These are phyloP conservation scores for Saccharomyces hybrid DNA, from an alignment of 1,139 yeast species.

Conservation along the genomic window DNA sequence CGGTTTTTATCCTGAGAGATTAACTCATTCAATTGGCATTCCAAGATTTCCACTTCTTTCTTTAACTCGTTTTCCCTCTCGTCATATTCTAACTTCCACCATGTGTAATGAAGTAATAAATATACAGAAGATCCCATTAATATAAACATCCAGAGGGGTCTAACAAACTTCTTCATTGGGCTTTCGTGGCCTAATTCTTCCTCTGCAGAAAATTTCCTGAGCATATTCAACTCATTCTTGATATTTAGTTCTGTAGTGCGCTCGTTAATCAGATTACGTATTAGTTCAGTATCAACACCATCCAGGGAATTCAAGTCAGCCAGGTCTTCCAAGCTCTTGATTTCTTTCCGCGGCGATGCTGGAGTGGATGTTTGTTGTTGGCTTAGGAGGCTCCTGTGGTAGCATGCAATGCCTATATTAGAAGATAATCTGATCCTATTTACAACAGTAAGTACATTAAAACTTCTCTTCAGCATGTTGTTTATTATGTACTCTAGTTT, in stretches of 20 bases:
- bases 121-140: constrained; percentile 30
- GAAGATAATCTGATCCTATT: not conserved
- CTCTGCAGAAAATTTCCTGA: constrained; percentile 21
- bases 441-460: not conserved
- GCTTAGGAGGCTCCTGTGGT: not conserved
- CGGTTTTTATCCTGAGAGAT: constrained; percentile 3
- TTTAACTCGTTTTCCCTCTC: constrained; percentile 25
- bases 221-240: constrained; percentile 25
- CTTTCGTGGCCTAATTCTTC: constrained; percentile 17
- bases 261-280: constrained; percentile 26
- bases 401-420: not conserved
- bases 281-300: constrained; percentile 28
- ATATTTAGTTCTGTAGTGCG: constrained; percentile 26
- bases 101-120: constrained; percentile 26
- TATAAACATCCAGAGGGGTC: constrained; percentile 28
- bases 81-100: constrained; percentile 33
- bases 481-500: not conserved
- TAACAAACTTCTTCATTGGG: constrained; percentile 19
- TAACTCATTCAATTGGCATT: constrained; percentile 13
- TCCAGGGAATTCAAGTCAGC: constrained; percentile 26
- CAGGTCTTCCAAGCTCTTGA: constrained; percentile 27
- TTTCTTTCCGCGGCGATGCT: constrained; percentile 1
- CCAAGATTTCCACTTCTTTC: constrained; percentile 14
- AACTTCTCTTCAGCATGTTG: not conserved
- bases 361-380: not conserved